These are phyloP conservation scores for Capsicum baccatum DNA, from an alignment of 257 asterid genomes.

Conservation along the genomic window DNA sequence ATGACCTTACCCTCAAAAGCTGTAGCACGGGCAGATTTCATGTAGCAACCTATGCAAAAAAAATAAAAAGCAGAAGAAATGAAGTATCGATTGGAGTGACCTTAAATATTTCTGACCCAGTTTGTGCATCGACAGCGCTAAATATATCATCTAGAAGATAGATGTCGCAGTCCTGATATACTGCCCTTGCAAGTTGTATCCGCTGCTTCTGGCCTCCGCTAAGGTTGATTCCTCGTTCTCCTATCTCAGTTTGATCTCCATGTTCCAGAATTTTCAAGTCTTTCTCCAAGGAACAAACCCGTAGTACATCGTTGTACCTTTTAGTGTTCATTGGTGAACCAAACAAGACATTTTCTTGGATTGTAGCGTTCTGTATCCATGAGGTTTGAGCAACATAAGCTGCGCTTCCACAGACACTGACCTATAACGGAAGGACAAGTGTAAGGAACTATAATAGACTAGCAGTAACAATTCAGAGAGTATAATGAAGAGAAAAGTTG, in stretches of 20 bases:
- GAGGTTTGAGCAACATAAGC: conserved; percentile 74
- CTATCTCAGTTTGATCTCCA: conserved; percentile 74
- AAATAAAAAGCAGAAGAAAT: background rate
- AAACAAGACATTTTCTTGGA: conserved; percentile 69
- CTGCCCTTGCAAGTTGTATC: conserved; percentile 78
- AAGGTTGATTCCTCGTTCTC: conserved; percentile 75
- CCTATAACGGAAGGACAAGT: conserved; percentile 39
- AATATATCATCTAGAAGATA: conserved; percentile 72
- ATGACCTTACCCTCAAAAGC: background rate
- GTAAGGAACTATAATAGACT: background rate
- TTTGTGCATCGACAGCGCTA: conserved; percentile 92
- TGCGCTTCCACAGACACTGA: conserved; percentile 66
- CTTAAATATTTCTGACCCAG: conserved; percentile 77
- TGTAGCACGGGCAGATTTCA: background rate
- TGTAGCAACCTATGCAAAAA: background rate
- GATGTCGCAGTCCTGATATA: conserved; percentile 73
- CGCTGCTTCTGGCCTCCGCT: conserved; percentile 89
- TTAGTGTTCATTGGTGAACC: conserved; percentile 60
- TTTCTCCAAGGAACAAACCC: conserved; percentile 64
- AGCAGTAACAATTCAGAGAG: background rate
- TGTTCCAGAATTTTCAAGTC: conserved; percentile 65
- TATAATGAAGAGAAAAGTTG: too few relatives aligned
- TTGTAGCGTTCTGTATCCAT: conserved; percentile 75
- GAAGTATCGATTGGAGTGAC: conserved; percentile 35
- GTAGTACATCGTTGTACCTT: conserved; percentile 52